phyloP scores from a whole-genome alignment of 257 asterid genomes.

The Forsythia viridissima region DNA sequence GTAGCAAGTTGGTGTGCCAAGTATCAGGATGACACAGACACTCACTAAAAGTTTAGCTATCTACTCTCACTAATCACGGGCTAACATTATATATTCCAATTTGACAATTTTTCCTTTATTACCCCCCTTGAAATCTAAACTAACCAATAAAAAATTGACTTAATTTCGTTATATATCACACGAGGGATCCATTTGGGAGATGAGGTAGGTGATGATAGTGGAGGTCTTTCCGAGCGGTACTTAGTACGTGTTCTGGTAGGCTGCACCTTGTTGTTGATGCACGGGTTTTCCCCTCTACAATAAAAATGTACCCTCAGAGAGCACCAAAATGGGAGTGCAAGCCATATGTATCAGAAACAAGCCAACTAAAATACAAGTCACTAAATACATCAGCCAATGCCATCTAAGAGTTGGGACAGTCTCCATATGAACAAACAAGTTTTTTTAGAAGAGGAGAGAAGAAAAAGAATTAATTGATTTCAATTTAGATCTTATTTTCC shows the following conservation, averaged over 20 bases:
- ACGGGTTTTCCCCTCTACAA: not conserved
- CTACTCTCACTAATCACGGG: not conserved
- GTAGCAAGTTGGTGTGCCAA: not conserved
- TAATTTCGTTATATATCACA: not conserved
- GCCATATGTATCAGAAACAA: not conserved
- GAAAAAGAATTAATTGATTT: not conserved
- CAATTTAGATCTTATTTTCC: not conserved
- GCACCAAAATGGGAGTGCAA: not conserved
- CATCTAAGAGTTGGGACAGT: not conserved
- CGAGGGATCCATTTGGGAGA: not conserved
- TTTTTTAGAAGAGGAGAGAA: not conserved
- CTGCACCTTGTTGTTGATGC: not conserved
- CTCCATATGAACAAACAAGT: not conserved
- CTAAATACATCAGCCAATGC: not conserved
- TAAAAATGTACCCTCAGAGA: not conserved
- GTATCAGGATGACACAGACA: slow-evolving; percentile 1
- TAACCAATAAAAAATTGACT: not conserved
- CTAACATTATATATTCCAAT: not conserved
- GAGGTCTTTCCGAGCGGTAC: not conserved
- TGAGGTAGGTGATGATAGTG: not conserved
- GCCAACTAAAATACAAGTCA: not conserved
- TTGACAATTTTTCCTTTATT: not conserved
- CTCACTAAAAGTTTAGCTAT: not conserved
- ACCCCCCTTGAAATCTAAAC: not conserved
- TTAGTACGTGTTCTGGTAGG: not conserved